Evolutionary conservation across 2,329 filamentous ascomycete species (phyloP).

Genomic region (Dactylonectria estremocensis): DNA sequence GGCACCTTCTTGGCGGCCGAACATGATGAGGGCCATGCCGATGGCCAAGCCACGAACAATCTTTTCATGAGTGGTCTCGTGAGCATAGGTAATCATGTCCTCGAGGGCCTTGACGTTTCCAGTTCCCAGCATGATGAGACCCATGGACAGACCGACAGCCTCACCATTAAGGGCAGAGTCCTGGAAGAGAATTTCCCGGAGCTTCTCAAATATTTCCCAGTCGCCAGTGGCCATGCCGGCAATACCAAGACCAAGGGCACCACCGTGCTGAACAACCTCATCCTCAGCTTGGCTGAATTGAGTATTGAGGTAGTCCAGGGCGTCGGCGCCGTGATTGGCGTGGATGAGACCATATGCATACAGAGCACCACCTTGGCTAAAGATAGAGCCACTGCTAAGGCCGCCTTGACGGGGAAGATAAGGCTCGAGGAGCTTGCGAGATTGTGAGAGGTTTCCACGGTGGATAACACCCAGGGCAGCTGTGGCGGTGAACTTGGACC

Average conservation of each 20-base stretch:
- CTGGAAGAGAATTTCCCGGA: slow-evolving; percentile 89
- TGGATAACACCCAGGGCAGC: slow-evolving; percentile 97
- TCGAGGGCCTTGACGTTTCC: slow-evolving; percentile 94
- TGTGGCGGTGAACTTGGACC: slow-evolving; percentile 99
- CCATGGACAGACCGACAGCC: slow-evolving; percentile 95
- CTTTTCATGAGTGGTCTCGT: slow-evolving; percentile 99
- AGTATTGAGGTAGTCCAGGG: slow-evolving; percentile 82
- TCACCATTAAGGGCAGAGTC: slow-evolving; percentile 98
- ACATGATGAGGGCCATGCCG: slow-evolving; percentile 99
- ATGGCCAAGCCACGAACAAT: slow-evolving; percentile 96
- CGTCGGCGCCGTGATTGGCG: slow-evolving; percentile 95
- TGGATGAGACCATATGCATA: slow-evolving; percentile 98
- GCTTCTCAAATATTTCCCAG: slow-evolving; percentile 90
- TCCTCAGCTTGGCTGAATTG: slow-evolving; percentile 84
- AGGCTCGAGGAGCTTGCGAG: slow-evolving; percentile 92
- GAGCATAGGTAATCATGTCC: slow-evolving; percentile 97
- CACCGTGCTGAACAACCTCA: slow-evolving; percentile 97
- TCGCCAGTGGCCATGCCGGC: slow-evolving; percentile 98
- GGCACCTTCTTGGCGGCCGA: slow-evolving; percentile 92
- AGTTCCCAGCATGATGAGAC: slow-evolving; percentile 98
- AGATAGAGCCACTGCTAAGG: slow-evolving; percentile 86
- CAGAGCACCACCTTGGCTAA: slow-evolving; percentile 95
- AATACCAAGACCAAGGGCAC: slow-evolving; percentile 93
- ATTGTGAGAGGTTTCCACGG: slow-evolving; percentile 93
- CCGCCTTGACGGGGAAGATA: slow-evolving; percentile 88